These are phyloP conservation scores for Thalassiosira profunda DNA, from an alignment of 108 stramenopile genomes.

Conservation along the genomic window DNA sequence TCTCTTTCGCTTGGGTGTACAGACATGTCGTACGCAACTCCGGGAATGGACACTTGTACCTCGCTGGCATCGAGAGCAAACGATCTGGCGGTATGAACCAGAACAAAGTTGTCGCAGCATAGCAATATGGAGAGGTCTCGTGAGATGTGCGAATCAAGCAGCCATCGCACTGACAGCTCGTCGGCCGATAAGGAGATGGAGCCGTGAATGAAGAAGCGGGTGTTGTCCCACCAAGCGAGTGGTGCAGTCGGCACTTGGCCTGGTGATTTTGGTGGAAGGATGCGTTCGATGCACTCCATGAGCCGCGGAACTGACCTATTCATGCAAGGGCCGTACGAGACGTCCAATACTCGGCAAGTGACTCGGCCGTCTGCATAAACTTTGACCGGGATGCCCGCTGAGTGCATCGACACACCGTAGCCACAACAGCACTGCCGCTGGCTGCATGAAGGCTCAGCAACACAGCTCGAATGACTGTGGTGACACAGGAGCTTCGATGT, in stretches of 20 bases:
- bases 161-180: constrained; percentile 36
- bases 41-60: constrained; percentile 44
- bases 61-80: constrained; percentile 34
- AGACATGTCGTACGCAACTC: constrained; percentile 51
- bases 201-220: constrained; percentile 56
- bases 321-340: constrained; percentile 36
- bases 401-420: constrained; percentile 39
- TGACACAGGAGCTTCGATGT: constrained; percentile 28
- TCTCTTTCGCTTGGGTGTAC: constrained; percentile 31
- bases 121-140: constrained; percentile 38
- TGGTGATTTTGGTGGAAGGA: constrained; percentile 39
- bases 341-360: constrained; percentile 16
- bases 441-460: not conserved
- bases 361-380: constrained; percentile 39
- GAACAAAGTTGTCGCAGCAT: constrained; percentile 14
- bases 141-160: constrained; percentile 43
- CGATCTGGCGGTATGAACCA: constrained; percentile 20
- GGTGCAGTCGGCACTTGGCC: not conserved
- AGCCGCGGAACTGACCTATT: constrained; percentile 35
- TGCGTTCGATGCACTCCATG: constrained; percentile 39
- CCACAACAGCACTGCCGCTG: constrained; percentile 8
- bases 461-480: constrained; percentile 2
- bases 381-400: constrained; percentile 50
- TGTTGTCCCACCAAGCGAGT: constrained; percentile 60
- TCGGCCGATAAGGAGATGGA: constrained; percentile 16